Percentiles rank a stretch among this genome's conserved stretches.
Evolutionary conservation across 108 stramenopile species (phyloP).

Genomic region (Nitzschia sp.): DNA sequence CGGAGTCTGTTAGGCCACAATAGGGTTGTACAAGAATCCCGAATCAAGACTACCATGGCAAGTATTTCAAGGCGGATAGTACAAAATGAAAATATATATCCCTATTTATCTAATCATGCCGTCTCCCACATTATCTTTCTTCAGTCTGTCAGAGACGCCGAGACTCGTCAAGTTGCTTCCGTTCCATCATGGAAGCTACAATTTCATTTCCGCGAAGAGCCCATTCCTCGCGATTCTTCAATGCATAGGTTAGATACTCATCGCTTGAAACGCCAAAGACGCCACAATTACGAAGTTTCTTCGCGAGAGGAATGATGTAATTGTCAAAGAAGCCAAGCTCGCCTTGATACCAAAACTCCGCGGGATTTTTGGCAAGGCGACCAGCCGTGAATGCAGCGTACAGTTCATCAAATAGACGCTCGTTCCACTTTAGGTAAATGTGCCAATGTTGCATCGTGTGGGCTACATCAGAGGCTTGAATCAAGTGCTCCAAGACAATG

Average conservation of each 20-base stretch:
- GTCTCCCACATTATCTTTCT: too few species aligned
- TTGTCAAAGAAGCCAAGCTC: conserved; percentile 11
- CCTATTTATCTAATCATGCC: too few species aligned
- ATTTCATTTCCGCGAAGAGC: neutral
- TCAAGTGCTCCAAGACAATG: conserved; percentile 44
- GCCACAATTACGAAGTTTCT: conserved; percentile 11
- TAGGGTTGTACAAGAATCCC: too few species aligned
- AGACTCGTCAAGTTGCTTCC: too few species aligned
- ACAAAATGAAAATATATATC: too few species aligned
- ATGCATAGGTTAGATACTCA: conserved; percentile 28
- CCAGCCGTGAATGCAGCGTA: conserved; percentile 8
- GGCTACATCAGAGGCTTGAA: conserved; percentile 45
- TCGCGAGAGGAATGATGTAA: conserved; percentile 31
- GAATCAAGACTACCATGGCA: too few species aligned
- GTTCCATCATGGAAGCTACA: conserved; percentile 2
- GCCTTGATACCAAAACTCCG: conserved; percentile 28
- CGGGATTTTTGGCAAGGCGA: neutral
- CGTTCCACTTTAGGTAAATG: conserved; percentile 55
- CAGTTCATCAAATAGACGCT: conserved; percentile 50
- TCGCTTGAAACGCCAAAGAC: conserved; percentile 32
- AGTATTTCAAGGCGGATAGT: too few species aligned
- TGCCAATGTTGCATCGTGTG: conserved; percentile 56
- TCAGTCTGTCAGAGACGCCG: too few species aligned
- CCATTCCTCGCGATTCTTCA: conserved; percentile 27
- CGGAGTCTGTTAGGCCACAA: too few species aligned